These are phyloP conservation scores for Zygosaccharomyces bailii DNA, from an alignment of 805 yeast genomes.

Conservation along the genomic window DNA sequence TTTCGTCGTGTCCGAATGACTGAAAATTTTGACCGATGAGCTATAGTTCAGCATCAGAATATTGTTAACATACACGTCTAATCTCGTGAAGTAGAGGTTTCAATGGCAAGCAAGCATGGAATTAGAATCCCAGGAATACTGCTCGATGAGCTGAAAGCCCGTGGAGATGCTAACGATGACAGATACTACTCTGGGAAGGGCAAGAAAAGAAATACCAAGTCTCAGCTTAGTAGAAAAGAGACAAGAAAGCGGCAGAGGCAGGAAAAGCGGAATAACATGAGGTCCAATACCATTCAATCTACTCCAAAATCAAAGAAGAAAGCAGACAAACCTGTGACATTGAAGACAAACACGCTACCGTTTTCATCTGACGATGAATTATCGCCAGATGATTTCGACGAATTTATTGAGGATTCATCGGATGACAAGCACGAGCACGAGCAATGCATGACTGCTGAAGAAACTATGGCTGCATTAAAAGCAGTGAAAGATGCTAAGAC, in stretches of 20 bases:
- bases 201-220: constrained; percentile 36
- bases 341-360: constrained; percentile 18
- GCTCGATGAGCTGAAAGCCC: constrained; percentile 49
- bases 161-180: constrained; percentile 43
- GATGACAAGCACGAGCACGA: constrained; percentile 32
- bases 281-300: neutral
- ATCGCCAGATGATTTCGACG: constrained; percentile 43
- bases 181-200: constrained; percentile 31
- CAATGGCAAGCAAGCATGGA: constrained; percentile 26
- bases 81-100: neutral
- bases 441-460: constrained; percentile 35
- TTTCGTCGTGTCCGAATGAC: neutral
- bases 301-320: constrained; percentile 3
- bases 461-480: constrained; percentile 37
- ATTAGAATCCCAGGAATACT: constrained; percentile 54
- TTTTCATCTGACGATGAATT: constrained; percentile 43
- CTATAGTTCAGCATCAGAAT: neutral
- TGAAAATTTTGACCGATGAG: constrained; percentile 8
- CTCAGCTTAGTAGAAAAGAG: constrained; percentile 40
- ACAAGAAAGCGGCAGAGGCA: constrained; percentile 41
- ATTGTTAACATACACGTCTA: neutral
- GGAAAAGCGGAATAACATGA: constrained; percentile 29
- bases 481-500: constrained; percentile 28
- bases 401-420: constrained; percentile 39
- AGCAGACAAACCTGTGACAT: constrained; percentile 13